These are phyloP conservation scores for Solanum bukasovii DNA, from an alignment of 257 asterid genomes.

Conservation along the genomic window DNA sequence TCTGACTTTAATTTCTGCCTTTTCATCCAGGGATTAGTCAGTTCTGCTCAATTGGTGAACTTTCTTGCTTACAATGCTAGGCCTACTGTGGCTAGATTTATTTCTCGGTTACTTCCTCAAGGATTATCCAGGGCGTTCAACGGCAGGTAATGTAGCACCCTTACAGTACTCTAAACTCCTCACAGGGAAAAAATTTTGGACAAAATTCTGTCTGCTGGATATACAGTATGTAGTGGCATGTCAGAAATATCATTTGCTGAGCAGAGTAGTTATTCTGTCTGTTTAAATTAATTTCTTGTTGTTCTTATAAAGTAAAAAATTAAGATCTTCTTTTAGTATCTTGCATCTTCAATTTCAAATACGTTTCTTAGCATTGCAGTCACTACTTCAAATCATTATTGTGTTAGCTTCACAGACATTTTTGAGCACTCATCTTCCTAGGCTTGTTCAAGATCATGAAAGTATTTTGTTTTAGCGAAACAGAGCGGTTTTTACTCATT, in stretches of 20 bases:
- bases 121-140: conserved; percentile 83
- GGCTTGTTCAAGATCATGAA: background rate
- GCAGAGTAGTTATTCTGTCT: background rate
- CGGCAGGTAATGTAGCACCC: conserved; percentile 55
- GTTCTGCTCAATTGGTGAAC: conserved; percentile 91
- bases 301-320: background rate
- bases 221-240: background rate
- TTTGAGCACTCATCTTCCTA: background rate
- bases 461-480: background rate
- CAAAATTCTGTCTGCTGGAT: background rate
- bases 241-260: background rate
- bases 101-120: conserved; percentile 78
- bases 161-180: background rate
- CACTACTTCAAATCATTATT: background rate
- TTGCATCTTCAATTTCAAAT: background rate
- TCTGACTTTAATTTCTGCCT: conserved; percentile 15
- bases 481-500: background rate
- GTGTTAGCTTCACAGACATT: background rate
- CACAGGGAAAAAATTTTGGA: background rate
- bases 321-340: background rate
- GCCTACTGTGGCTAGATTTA: conserved; percentile 78
- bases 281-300: background rate
- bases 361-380: background rate
- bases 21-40: conserved; percentile 74
- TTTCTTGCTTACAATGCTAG: conserved; percentile 82